Conservation (phyloP, 208 protist genomes). For the Leishmania major region DNA sequence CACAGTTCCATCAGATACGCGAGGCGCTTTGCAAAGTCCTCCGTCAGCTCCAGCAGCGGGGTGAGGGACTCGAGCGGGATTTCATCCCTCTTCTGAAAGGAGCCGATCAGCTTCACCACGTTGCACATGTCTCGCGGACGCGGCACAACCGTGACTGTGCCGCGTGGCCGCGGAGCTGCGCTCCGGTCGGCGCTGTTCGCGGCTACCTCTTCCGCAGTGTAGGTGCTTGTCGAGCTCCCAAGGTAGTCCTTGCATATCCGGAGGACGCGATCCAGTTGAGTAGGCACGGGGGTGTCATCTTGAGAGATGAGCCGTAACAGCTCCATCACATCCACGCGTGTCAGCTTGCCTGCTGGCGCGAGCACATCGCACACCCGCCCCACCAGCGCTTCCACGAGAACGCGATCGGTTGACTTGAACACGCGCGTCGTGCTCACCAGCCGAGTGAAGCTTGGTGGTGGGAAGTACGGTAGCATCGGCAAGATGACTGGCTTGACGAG, state of each 20-base stretch:
- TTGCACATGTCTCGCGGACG: constrained; percentile 69
- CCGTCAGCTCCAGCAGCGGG: constrained; percentile 54
- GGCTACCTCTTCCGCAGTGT: background rate
- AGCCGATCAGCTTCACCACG: constrained; percentile 36
- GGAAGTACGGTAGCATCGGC: constrained; percentile 52
- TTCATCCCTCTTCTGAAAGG: constrained; percentile 48
- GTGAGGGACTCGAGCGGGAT: constrained; percentile 58
- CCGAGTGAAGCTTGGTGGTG: constrained; percentile 73
- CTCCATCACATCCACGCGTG: constrained; percentile 33
- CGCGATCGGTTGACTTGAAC: constrained; percentile 50
- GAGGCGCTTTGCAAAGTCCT: constrained; percentile 58
- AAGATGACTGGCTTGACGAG: constrained; percentile 54
- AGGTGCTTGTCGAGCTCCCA: background rate
- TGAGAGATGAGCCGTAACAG: constrained; percentile 31
- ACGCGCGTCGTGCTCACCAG: constrained; percentile 53
- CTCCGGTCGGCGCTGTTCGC: background rate
- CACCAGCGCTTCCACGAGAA: constrained; percentile 61
- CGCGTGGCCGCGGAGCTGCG: background rate
- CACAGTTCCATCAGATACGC: constrained; percentile 42
- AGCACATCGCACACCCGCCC: constrained; percentile 38
- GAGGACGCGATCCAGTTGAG: constrained; percentile 24
- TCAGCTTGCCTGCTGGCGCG: constrained; percentile 19
- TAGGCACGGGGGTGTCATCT: constrained; percentile 26
- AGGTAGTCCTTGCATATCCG: constrained; percentile 12
- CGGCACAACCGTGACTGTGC: constrained; percentile 24